A percentile compares a stretch with the other conserved stretches of the same genome.
Evolutionary conservation across 306 rosid species (phyloP).

Genomic region (Argentina anserina): DNA sequence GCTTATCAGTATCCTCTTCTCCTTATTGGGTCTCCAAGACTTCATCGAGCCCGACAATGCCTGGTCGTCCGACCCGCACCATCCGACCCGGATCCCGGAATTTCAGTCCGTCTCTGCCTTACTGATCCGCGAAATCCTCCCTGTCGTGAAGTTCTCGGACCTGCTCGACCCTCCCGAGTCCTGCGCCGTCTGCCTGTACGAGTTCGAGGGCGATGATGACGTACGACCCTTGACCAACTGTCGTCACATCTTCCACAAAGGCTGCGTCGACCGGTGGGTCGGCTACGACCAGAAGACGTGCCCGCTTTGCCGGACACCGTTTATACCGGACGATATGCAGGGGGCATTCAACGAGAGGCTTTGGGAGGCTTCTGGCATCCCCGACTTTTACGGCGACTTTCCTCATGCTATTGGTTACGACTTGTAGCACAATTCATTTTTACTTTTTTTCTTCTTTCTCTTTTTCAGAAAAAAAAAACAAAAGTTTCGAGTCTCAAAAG

Average conservation of each 20-base stretch:
- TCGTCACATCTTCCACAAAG: conserved; percentile 71
- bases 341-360: conserved; percentile 44
- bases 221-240: conserved; percentile 71
- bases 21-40: conserved; percentile 49
- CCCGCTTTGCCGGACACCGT: conserved; percentile 72
- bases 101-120: conserved; percentile 45
- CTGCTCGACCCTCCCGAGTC: conserved; percentile 53
- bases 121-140: conserved; percentile 56
- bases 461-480: no score
- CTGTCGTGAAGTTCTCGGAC: conserved; percentile 63
- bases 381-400: conserved; percentile 44
- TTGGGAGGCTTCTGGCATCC: conserved; percentile 63
- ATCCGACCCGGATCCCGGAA: conserved; percentile 26
- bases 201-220: conserved; percentile 70
- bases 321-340: conserved; percentile 60
- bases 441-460: not conserved
- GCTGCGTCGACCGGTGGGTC: conserved; percentile 91
- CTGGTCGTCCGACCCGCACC: conserved; percentile 28
- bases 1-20: conserved; percentile 37
- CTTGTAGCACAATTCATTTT: conserved; percentile 20
- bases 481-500: not conserved
- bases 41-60: conserved; percentile 61
- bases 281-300: conserved; percentile 79
- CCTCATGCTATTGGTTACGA: conserved; percentile 25
- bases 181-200: conserved; percentile 76